A percentile compares a stretch with the other conserved stretches of the same genome.
Evolutionary conservation across 371 early-diverging fungal genomes (phyloP).

Genomic region (Chytridiales sp.): DNA sequence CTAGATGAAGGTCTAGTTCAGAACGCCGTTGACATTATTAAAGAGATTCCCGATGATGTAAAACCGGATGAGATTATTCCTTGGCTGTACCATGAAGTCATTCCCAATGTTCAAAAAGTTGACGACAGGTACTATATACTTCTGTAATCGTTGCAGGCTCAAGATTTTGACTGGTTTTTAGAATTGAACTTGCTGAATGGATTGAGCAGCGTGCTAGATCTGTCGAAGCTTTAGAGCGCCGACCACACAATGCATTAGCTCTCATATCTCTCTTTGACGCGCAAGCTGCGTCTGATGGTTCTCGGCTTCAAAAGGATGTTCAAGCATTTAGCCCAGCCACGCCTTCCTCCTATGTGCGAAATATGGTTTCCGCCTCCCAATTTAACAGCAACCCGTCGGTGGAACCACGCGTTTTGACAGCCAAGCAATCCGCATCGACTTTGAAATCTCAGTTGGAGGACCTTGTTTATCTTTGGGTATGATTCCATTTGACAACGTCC

Average conservation of each 20-base stretch:
- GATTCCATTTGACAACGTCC: background rate
- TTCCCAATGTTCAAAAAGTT: slow-evolving; percentile 31
- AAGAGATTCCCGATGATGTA: slow-evolving; percentile 33
- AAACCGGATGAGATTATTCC: slow-evolving; percentile 24
- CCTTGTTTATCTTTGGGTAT: slow-evolving; percentile 29
- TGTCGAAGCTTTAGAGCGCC: slow-evolving; percentile 33
- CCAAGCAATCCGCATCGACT: slow-evolving; percentile 11
- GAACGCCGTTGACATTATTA: slow-evolving; percentile 35
- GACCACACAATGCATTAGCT: slow-evolving; percentile 39
- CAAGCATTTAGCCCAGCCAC: slow-evolving; percentile 16
- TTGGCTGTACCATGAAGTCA: slow-evolving; percentile 48
- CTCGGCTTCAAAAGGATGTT: background rate
- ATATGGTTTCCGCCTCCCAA: slow-evolving; percentile 24
- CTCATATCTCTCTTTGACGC: slow-evolving; percentile 35
- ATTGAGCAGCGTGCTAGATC: slow-evolving; percentile 44
- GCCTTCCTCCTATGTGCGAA: slow-evolving; percentile 31
- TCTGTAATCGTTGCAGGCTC: too few species aligned
- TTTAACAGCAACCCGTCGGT: slow-evolving; percentile 28
- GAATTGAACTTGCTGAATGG: slow-evolving; percentile 41
- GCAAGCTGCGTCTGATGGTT: slow-evolving; percentile 11
- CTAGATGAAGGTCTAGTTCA: slow-evolving; percentile 30
- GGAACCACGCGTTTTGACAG: slow-evolving; percentile 21
- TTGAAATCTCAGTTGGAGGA: slow-evolving; percentile 35
- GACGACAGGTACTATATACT: too few species aligned
- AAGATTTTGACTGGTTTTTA: too few species aligned